phyloP scores from a whole-genome alignment of 2,329 filamentous ascomycete genomes.

The Mollisiaceae sp. region DNA sequence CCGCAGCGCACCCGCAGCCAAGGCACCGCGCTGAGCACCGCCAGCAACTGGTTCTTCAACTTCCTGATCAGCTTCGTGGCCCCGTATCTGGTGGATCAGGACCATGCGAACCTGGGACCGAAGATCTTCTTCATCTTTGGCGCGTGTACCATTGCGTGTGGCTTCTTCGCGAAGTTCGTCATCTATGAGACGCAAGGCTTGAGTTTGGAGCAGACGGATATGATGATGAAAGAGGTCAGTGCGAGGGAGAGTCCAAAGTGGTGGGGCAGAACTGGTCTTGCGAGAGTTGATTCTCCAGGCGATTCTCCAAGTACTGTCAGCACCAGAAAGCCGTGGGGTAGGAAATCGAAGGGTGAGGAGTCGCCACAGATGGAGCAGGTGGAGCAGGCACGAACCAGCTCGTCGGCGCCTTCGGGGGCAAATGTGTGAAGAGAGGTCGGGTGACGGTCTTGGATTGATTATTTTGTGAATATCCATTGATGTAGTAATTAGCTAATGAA shows the following conservation, averaged over 20 bases:
- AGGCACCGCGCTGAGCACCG: slow-evolving; percentile 82
- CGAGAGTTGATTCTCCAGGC: neutral
- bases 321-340: neutral
- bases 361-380: neutral
- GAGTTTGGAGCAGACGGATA: slow-evolving; percentile 72
- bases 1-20: slow-evolving; percentile 78
- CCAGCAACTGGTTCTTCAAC: slow-evolving; percentile 90
- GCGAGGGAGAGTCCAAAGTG: slow-evolving; percentile 18
- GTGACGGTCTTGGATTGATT: neutral
- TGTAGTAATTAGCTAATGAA: neutral
- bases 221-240: slow-evolving; percentile 46
- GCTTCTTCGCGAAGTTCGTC: slow-evolving; percentile 60
- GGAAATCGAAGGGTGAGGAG: neutral
- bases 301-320: neutral
- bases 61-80: slow-evolving; percentile 72
- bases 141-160: slow-evolving; percentile 53
- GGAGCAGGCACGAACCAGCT: neutral
- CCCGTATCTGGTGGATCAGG: slow-evolving; percentile 70
- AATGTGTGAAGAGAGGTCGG: no score
- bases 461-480: neutral
- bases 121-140: slow-evolving; percentile 61
- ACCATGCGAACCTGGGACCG: slow-evolving; percentile 40
- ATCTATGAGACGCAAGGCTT: slow-evolving; percentile 74
- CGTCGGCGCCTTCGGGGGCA: no score
- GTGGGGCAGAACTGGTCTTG: neutral